These are phyloP conservation scores for Leccinum olivaceopallidum DNA, from an alignment of 768 basidiomycete species.

Conservation along the genomic window DNA sequence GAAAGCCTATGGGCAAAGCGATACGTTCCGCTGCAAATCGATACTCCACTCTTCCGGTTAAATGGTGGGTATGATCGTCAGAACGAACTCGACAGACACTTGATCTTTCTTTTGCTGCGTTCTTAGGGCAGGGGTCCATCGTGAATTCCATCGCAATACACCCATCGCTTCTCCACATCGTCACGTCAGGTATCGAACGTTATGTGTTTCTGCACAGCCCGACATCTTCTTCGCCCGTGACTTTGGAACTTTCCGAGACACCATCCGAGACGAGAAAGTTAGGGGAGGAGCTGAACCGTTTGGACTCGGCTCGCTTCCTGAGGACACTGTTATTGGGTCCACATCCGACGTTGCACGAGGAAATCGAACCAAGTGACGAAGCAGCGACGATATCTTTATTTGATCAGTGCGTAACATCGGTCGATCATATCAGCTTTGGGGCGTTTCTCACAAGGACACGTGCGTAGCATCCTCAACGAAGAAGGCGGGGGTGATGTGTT, in stretches of 20 bases:
- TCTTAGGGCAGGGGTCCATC: constrained; percentile 69
- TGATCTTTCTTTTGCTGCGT: constrained; percentile 9
- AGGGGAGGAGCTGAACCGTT: constrained; percentile 33
- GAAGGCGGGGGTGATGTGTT: constrained; percentile 64
- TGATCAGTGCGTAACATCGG: constrained; percentile 59
- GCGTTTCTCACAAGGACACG: constrained; percentile 10
- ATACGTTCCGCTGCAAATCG: constrained; percentile 61
- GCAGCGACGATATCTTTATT: constrained; percentile 61
- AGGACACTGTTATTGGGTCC: constrained; percentile 35
- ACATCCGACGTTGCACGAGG: constrained; percentile 31
- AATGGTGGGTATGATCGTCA: constrained; percentile 43
- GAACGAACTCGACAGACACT: background rate
- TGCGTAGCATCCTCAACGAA: constrained; percentile 53
- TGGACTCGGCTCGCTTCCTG: constrained; percentile 39
- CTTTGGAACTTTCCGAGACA: constrained; percentile 45
- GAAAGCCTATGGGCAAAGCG: constrained; percentile 40
- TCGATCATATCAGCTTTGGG: constrained; percentile 1
- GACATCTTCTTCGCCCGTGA: constrained; percentile 53
- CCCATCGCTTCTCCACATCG: constrained; percentile 63
- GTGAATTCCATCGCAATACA: constrained; percentile 76
- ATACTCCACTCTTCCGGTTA: constrained; percentile 60
- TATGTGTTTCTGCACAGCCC: constrained; percentile 70
- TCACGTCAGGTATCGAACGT: constrained; percentile 75
- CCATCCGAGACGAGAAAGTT: constrained; percentile 49
- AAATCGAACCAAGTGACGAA: constrained; percentile 40